phyloP scores from a whole-genome alignment of 163 green algal genomes.

The Picocystis sp. region DNA sequence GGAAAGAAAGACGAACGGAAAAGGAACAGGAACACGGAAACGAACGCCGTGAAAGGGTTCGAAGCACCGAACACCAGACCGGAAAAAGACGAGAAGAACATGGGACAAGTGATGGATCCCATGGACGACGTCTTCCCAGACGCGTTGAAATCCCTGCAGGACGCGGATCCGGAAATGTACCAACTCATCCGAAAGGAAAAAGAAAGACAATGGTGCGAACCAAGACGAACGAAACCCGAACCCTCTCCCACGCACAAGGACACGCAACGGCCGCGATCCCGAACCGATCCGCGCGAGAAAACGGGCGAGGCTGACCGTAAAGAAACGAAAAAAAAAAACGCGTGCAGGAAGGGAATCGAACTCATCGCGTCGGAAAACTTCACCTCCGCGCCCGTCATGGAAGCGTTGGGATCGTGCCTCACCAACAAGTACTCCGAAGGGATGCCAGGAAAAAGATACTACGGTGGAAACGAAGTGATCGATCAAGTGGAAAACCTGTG shows the following conservation, averaged over 20 bases:
- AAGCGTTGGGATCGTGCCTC: conserved; percentile 57
- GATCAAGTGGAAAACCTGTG: conserved; percentile 79
- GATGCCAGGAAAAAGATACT: conserved; percentile 55
- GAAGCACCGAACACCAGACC: too few species aligned
- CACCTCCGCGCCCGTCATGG: conserved; percentile 55
- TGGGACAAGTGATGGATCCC: background rate
- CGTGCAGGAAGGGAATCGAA: conserved; percentile 57
- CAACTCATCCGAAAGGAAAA: conserved; percentile 70
- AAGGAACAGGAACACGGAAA: too few species aligned
- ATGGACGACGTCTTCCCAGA: conserved; percentile 74
- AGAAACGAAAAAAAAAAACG: background rate
- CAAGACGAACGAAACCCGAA: background rate
- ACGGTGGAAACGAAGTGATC: conserved; percentile 69
- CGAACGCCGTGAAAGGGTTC: too few species aligned
- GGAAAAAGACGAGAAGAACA: too few species aligned
- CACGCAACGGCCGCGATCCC: background rate
- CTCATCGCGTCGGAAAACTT: conserved; percentile 82
- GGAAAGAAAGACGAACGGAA: too few species aligned
- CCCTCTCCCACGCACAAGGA: background rate
- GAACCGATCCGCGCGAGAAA: background rate
- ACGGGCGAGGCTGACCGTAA: background rate
- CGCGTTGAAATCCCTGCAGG: conserved; percentile 32
- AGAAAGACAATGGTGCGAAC: conserved; percentile 44
- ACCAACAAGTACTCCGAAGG: conserved; percentile 85
- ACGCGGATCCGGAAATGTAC: conserved; percentile 55